These are phyloP conservation scores for Leucocoprinus sp. DNA, from an alignment of 768 basidiomycete species.

Conservation along the genomic window DNA sequence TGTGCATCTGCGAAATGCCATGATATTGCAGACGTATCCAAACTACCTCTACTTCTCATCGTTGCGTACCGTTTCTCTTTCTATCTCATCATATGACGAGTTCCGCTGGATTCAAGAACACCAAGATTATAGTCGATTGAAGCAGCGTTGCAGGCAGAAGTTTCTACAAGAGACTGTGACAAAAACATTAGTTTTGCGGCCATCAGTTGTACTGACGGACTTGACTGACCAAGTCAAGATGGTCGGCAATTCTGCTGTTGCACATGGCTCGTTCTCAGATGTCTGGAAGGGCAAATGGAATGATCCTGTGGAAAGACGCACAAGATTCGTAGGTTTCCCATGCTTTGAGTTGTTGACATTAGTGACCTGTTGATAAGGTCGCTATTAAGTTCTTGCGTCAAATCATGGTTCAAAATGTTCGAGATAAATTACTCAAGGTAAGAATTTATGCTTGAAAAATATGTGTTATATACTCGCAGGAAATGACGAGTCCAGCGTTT, in stretches of 20 bases:
- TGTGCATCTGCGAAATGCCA: conserved; percentile 53
- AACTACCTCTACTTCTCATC: conserved; percentile 43
- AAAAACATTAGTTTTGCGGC: conserved; percentile 46
- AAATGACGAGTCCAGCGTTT: conserved; percentile 36
- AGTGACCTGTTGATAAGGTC: conserved; percentile 26
- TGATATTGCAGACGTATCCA: conserved; percentile 48
- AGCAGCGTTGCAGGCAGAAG: conserved; percentile 51
- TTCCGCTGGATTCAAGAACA: conserved; percentile 49
- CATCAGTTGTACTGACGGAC: conserved; percentile 39
- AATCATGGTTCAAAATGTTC: conserved; percentile 40
- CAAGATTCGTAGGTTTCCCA: conserved; percentile 24
- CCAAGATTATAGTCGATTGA: conserved; percentile 45
- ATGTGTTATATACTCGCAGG: background rate
- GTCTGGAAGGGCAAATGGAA: conserved; percentile 54
- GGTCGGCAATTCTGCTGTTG: conserved; percentile 39
- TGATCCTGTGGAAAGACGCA: conserved; percentile 33
- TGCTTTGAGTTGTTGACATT: too few relatives aligned
- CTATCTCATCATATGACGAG: conserved; percentile 49
- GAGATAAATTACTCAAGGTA: conserved; percentile 47
- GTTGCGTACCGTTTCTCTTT: conserved; percentile 41
- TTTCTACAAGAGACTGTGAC: conserved; percentile 45
- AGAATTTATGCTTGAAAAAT: background rate
- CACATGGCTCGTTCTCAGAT: conserved; percentile 50
- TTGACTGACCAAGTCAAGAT: conserved; percentile 46
- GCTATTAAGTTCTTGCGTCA: conserved; percentile 51